Percentiles rank a stretch among this genome's conserved stretches.
Evolutionary conservation across 1,139 yeast species (phyloP).

Genomic region (Saccharomyces hybrid): DNA sequence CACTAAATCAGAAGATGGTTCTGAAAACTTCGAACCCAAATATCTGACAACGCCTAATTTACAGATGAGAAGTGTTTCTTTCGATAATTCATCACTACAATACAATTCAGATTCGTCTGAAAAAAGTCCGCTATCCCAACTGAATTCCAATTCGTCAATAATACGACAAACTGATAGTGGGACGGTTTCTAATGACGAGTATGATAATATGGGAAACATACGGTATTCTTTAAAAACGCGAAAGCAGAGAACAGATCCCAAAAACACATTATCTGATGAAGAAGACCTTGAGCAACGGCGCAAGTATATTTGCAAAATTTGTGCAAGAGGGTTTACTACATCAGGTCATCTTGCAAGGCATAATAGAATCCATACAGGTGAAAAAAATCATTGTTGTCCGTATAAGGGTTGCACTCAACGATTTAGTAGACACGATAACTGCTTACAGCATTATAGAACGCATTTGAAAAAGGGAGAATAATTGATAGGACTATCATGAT

Average conservation of each 20-base stretch:
- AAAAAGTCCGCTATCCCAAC: not conserved
- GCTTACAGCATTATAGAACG: conserved; percentile 86
- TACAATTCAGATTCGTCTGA: not conserved
- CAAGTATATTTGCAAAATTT: conserved; percentile 27
- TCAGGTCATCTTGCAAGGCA: conserved; percentile 92
- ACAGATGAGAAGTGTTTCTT: not conserved
- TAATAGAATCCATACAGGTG: conserved; percentile 86
- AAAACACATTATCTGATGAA: not conserved
- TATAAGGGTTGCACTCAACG: conserved; percentile 73
- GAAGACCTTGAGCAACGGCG: conserved; percentile 6
- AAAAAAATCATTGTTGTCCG: conserved; percentile 78
- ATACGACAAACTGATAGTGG: not conserved
- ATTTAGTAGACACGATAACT: conserved; percentile 87
- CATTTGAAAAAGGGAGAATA: conserved; percentile 35
- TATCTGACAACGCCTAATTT: not conserved
- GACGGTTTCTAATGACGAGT: not conserved
- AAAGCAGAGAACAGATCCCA: not conserved
- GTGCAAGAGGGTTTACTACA: conserved; percentile 46
- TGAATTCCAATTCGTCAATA: not conserved
- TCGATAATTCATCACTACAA: not conserved
- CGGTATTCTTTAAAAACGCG: not conserved
- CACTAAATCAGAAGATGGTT: not conserved
- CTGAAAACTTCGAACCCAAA: not conserved
- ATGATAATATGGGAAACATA: not conserved
- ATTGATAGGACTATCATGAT: not conserved